phyloP scores from a whole-genome alignment of 805 yeast species.

The Wickerhamiella kurtzmanii region DNA sequence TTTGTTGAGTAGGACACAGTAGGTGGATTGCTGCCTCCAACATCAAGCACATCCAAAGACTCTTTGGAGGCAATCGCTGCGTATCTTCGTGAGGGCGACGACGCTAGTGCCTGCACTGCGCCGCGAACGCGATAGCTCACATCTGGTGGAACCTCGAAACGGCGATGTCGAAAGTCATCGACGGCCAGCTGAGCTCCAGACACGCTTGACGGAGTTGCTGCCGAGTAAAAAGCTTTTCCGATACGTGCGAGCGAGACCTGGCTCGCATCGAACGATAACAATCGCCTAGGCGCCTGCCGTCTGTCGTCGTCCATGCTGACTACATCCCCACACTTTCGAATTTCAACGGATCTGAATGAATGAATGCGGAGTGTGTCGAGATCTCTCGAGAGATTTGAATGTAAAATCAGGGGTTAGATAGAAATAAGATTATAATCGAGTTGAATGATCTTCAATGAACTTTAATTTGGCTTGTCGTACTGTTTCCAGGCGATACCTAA shows the following conservation, averaged over 20 bases:
- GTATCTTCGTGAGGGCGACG: conserved; percentile 15
- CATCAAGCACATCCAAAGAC: conserved; percentile 2
- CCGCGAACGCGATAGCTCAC: conserved; percentile 4
- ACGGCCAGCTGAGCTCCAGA: conserved; percentile 1
- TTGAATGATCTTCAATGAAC: too few relatives aligned
- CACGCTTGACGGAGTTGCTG: not conserved
- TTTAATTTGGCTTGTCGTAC: too few relatives aligned
- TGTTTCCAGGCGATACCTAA: too few relatives aligned
- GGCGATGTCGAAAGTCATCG: not conserved
- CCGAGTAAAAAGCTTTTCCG: conserved; percentile 15
- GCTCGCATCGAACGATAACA: conserved; percentile 15
- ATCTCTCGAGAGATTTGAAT: too few relatives aligned
- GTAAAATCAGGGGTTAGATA: too few relatives aligned
- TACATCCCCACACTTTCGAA: not conserved
- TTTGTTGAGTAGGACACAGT: not conserved
- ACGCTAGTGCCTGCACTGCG: conserved; percentile 22
- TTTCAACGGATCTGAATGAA: too few relatives aligned
- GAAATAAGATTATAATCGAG: too few relatives aligned
- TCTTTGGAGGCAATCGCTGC: conserved; percentile 23
- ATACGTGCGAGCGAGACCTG: conserved; percentile 16
- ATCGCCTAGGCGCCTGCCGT: conserved; percentile 11
- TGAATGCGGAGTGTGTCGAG: too few relatives aligned
- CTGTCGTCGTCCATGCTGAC: conserved; percentile 13
- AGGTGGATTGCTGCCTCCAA: not conserved
- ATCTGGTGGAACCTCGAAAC: not conserved